Percentiles rank a stretch among this genome's conserved stretches.
Conservation (phyloP, 176 grass and related monocot genomes). For the Cenchrus americanus region DNA sequence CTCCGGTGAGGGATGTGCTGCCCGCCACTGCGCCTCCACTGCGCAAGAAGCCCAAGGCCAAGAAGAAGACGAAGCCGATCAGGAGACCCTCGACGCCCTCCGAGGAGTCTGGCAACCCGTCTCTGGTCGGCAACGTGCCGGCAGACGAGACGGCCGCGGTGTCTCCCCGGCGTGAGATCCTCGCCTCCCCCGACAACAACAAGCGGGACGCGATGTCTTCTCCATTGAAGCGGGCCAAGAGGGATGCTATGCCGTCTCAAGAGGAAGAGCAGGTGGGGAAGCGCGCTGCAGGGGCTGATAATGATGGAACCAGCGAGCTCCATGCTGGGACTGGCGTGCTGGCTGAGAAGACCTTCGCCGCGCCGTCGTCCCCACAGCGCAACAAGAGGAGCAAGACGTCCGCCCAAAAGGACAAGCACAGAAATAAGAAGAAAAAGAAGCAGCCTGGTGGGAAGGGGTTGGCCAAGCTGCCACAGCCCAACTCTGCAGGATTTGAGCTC, state of each 20-base stretch:
- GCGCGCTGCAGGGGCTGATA: background rate
- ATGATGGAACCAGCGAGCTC: background rate
- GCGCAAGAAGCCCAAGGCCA: background rate
- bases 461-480: background rate
- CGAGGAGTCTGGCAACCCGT: background rate
- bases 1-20: background rate
- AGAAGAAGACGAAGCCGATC: background rate
- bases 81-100: background rate
- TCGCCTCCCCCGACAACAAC: background rate
- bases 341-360: too few relatives aligned
- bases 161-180: too few relatives aligned
- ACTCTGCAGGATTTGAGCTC: background rate
- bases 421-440: background rate
- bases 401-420: background rate
- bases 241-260: background rate
- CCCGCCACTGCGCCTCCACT: background rate
- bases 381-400: too few relatives aligned
- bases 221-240: background rate
- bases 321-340: too few relatives aligned
- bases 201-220: background rate
- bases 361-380: too few relatives aligned
- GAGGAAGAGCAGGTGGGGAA: background rate
- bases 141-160: too few relatives aligned
- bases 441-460: background rate
- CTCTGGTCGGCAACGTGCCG: background rate